Base-by-base conservation (phyloP, 768 basidiomycete genomes). In the Boletus rubescentipes region DNA sequence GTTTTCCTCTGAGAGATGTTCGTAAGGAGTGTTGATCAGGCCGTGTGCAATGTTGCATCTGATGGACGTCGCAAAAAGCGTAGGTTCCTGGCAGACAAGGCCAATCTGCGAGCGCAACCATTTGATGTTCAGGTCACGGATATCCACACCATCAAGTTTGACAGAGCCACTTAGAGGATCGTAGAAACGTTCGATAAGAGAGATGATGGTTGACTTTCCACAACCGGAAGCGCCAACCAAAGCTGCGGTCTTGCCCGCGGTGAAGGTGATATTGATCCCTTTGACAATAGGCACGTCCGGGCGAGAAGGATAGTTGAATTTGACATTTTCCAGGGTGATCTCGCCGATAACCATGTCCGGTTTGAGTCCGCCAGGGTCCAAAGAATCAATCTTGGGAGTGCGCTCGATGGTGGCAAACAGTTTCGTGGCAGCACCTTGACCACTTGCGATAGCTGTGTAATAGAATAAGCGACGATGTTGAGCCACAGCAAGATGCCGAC, bases 31-130 rank as follows among this genome's bases (percentile, higher is more conserved):
- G 37, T 83, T 82, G 61, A 93, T 91, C 37, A 95, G 79, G 61
- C 93, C 93, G 58, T 93, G 88, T 3, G 84, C 86, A 53, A 95
- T 88, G 59, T 95, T 95, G 40, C 80, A 83, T 61, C 75, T 80
- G 70, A 95, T 91, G 0, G 90, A 85, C 1, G 90, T 92, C 5
- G 88, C 88, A 68, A 94, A 95, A 1, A 95, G 77, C 0, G 82
- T 86, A 2, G 93, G 93, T 67, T 95, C 93, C 67, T 95, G 92
- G 0, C 87, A 89, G 1, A 95, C 93, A 0, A 95, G 80, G 46
- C 92, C 92, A 44, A 95, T 90, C 67, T 93, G 91, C 11, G 83
- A 82, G 38, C 93, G 85, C 42, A 95, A 69, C 93, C 92, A 95
- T 58, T 82, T 87, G 52, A 94, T 64, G 64, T 94, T 94, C 44